Percentiles rank a stretch among this genome's conserved stretches.
phyloP scores from a whole-genome alignment of 106 monocot genomes.

The Amphibolis antarctica region DNA sequence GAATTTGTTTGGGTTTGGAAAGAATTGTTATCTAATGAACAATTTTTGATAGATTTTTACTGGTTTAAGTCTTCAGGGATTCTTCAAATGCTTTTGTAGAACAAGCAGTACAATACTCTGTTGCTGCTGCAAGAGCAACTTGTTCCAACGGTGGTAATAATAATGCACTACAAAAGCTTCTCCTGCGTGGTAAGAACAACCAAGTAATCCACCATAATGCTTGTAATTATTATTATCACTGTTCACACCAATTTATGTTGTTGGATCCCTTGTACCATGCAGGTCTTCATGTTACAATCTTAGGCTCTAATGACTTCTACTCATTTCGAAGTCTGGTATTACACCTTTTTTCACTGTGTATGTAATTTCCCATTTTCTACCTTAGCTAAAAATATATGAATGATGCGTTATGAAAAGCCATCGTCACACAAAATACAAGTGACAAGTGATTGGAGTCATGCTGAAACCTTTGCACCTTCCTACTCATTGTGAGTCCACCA shows the following conservation, averaged over 20 bases:
- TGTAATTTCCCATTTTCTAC: background rate
- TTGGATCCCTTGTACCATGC: conserved; percentile 8
- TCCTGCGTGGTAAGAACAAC: conserved; percentile 49
- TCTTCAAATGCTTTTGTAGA: conserved; percentile 86
- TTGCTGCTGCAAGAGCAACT: conserved; percentile 57
- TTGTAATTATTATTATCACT: background rate
- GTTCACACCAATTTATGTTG: background rate
- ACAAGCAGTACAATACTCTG: conserved; percentile 76
- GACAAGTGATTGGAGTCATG: too few relatives aligned
- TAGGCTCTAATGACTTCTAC: conserved; percentile 95
- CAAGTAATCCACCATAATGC: background rate
- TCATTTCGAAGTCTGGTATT: conserved; percentile 81
- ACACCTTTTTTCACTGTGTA: background rate
- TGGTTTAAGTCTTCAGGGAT: conserved; percentile 41
- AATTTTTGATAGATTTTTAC: background rate
- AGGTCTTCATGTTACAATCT: conserved; percentile 90
- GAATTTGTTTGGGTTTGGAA: too few relatives aligned
- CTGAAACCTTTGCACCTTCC: too few relatives aligned
- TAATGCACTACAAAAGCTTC: conserved; percentile 50
- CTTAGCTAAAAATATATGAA: background rate
- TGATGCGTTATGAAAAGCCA: too few relatives aligned
- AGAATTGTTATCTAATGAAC: too few relatives aligned
- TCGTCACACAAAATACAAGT: too few relatives aligned
- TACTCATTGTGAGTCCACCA: too few relatives aligned
- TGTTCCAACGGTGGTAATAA: conserved; percentile 32